Base-by-base conservation (phyloP, 805 yeast species). In the Hyphopichia homilentoma region DNA sequence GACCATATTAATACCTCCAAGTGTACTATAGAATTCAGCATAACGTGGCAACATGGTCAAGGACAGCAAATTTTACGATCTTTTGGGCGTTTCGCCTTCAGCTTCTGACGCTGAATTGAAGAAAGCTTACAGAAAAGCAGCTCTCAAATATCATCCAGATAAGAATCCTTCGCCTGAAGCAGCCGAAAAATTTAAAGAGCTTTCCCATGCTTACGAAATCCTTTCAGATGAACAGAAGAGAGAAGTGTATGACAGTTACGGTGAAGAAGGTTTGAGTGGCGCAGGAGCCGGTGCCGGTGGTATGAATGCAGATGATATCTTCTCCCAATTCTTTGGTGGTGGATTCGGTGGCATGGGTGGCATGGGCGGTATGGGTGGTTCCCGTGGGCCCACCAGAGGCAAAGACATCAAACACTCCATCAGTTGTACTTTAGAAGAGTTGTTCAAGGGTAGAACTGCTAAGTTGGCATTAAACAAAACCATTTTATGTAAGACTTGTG, bases 381-480 rank as follows among this genome's bases (percentile, higher is more conserved):
- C 79, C 38, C 73, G 81, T 49, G 95, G 96, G 34, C 97, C 97
- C 37, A 74, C 79, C 52, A 79, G 79, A 59, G 95, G 96, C 53
- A 79, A 79, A 55, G 97, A 93, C 61, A 89, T 93, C 63, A 87
- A 81, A 55, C 97, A 93, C 63, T 75, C 86, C 31, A 75, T 93
- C 52, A 61, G 76, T 33, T 94, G 93, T 48, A 73, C 95, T 28
- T 73, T 93, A 51, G 97, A 90, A 65, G 97, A 93, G 59, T 71
- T 93, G 41, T 93, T 79, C 76, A 84, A 82, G 65, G 98, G 99
- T 43, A 84, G 89, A 70, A 80, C 87, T 28, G 81, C 96, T 38
- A 93, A 93, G 68, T 75, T 93, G 68, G 96, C 97, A 6, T 75
- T 93, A 42, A 87, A 88, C 69, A 88, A 87, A 71, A 89, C 96